A percentile compares a stretch with the other conserved stretches of the same genome.
These are phyloP conservation scores for Blastobotrys arbuscula DNA, from an alignment of 1,139 yeast species.

Conservation along the genomic window DNA sequence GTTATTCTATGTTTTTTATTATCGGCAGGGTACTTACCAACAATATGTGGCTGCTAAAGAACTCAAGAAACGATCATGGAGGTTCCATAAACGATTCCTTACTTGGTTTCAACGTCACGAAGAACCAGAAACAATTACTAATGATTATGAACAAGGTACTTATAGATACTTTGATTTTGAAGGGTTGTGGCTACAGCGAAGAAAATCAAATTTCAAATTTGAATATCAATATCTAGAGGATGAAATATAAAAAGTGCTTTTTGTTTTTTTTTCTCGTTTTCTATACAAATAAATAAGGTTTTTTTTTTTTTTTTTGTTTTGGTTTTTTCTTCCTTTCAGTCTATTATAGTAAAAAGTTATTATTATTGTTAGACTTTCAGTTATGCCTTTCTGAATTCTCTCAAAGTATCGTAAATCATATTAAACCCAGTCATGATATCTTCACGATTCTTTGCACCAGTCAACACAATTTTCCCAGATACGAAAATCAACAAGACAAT, in stretches of 20 bases:
- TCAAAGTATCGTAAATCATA: conserved; percentile 95
- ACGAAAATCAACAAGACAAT: conserved; percentile 93
- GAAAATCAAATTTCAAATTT: conserved; percentile 65
- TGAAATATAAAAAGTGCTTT: conserved; percentile 26
- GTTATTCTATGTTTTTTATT: conserved; percentile 86
- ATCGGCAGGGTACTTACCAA: conserved; percentile 60
- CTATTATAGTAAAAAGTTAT: neutral
- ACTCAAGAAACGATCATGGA: conserved; percentile 79
- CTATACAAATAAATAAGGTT: conserved; percentile 3
- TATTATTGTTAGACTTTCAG: neutral
- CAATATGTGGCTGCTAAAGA: conserved; percentile 84
- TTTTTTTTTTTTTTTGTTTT: neutral
- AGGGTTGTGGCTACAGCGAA: conserved; percentile 80
- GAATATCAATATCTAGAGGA: conserved; percentile 43
- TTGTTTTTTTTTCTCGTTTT: neutral
- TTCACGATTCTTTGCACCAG: conserved; percentile 99
- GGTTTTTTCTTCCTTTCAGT: neutral
- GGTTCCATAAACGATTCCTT: conserved; percentile 65
- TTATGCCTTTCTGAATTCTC: conserved; percentile 88
- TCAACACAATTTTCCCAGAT: conserved; percentile 93
- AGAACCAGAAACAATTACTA: conserved; percentile 45
- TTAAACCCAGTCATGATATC: conserved; percentile 98
- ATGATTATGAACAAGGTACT: conserved; percentile 46
- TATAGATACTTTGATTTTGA: conserved; percentile 88
- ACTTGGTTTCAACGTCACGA: conserved; percentile 80